Base-by-base conservation (phyloP, 371 early-diverging fungal genomes). In the Haplosporangium sp. region DNA sequence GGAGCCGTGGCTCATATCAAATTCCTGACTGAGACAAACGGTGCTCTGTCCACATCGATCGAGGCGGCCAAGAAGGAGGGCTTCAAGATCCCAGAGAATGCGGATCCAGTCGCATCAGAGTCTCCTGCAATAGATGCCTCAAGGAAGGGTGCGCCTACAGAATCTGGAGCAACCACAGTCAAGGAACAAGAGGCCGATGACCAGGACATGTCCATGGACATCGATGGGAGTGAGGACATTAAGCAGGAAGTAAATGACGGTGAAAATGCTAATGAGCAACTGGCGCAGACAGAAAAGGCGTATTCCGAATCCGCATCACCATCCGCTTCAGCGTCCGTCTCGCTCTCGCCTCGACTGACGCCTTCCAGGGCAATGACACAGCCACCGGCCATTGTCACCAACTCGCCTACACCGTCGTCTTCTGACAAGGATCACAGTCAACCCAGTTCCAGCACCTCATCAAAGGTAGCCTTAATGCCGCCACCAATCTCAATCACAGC, bases 1-100 rank as follows among this genome's bases (percentile, higher is more conserved):
- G 80, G 80, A 23, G 80, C 80, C n/a, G 80, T 79, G 6, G 69
- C 69, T 12, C 80, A 79, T 48, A 79, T 79, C 80, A 79, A 72
- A 55, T 79, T 69, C 61, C 42, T 41, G 5, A 59, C 46, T 18
- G 47, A 47, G 37, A 18, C 46, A 5, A 47, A 59, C 38, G 61
- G 60, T 2, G 55, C 47, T 1, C 61, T 67, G 36, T 8, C 37
- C 13, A 42, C 21, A 7, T 67, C 67, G 13, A 54, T 67, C 37
- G 61, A 38, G 11, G 18, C 50, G 5, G 55, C 48, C 29, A 43
- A 47, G 11, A 61, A 61, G 5, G 67, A 67, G 29, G 29, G 29
- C 29, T 29, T 29, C 29, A 29, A 29, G 29, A 29, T 29, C 29
- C 29, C 29, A 29, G 29, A 29, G 29, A 29, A 29, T 29, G 29